Base-by-base conservation (phyloP, 768 basidiomycete species). In the Sporobolomyces roseus region DNA sequence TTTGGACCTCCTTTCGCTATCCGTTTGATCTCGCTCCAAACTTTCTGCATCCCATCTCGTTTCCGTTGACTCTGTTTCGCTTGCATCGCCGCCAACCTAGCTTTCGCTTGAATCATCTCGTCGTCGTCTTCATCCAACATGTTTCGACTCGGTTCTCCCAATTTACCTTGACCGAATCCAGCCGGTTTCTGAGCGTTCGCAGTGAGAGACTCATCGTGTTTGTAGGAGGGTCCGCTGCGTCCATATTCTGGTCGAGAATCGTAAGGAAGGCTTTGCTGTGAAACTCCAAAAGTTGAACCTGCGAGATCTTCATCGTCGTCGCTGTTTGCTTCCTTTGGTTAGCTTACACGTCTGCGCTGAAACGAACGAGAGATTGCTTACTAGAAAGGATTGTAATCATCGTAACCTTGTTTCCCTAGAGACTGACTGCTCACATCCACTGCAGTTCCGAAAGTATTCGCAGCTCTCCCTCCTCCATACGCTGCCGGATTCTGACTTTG, bases 121-220 rank as follows among this genome's bases (percentile, higher is more conserved):
- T 72, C 71, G 61, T 72, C 71, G 38, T 70, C 69, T 38, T 69
- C 68, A 46, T 72, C 71, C 41, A 72, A 53, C 61, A 66, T 54
- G 66, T 68, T 68, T 23, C 32, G 43, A 30, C 51, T 53, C 32
- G 56, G 36, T 41, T 62, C 61, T 54, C 64, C 55, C 10, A 52
- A 12, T 25, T 51, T 61, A 4, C 66, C 66, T 4, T 61, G 61
- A 0, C 54, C 63, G 49, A 61, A 60, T 1, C 71, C 71, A 14
- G 71, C 71, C 25, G 71, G 71, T 9, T 61, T 52, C 10, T 58
- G 54, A 0, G 71, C 71, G 48, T 68, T 27, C 21, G 60, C 45
- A 4, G 71, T 60, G 35, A 72, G 67, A 1, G 64, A 50, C 0
- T 58, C 56, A 3, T 56, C 41, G 50, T 54, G 54, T 41, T 41